Conservation (phyloP, 257 asterid genomes). For the Ballota nigra region DNA sequence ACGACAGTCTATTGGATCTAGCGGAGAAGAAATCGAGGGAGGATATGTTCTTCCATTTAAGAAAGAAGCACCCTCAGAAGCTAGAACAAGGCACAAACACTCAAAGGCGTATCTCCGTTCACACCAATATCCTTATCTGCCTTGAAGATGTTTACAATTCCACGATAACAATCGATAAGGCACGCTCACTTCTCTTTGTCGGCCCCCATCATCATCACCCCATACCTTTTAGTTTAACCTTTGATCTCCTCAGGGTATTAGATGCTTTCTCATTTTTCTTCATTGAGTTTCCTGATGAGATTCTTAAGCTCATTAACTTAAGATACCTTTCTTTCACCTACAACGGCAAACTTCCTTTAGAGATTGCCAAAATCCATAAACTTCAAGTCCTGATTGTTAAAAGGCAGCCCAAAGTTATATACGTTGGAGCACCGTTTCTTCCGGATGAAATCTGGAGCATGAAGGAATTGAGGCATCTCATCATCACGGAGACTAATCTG, state of each 20-base stretch:
- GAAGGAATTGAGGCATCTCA: constrained; percentile 35
- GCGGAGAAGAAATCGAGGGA: constrained; percentile 16
- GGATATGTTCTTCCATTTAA: constrained; percentile 26
- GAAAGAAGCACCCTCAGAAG: not conserved
- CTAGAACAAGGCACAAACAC: too few species aligned
- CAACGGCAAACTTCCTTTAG: constrained; percentile 1
- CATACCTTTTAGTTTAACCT: constrained; percentile 17
- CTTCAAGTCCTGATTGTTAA: constrained; percentile 26
- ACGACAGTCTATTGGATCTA: constrained; percentile 26
- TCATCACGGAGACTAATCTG: constrained; percentile 19
- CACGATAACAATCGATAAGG: not conserved
- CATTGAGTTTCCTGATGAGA: constrained; percentile 26
- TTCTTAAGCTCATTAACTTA: constrained; percentile 23
- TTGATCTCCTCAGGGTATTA: constrained; percentile 26
- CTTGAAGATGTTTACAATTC: constrained; percentile 24
- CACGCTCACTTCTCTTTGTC: constrained; percentile 30
- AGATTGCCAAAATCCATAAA: constrained; percentile 20
- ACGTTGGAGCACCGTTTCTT: constrained; percentile 8
- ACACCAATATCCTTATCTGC: constrained; percentile 35
- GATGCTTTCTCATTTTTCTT: constrained; percentile 34
- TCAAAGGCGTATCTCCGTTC: constrained; percentile 31
- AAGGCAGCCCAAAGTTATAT: constrained; percentile 22
- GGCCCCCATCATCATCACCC: constrained; percentile 32
- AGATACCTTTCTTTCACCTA: constrained; percentile 31
- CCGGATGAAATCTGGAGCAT: constrained; percentile 27